phyloP scores from a whole-genome alignment of 139 green algal genomes.

The Ettlia oleoabundans region DNA sequence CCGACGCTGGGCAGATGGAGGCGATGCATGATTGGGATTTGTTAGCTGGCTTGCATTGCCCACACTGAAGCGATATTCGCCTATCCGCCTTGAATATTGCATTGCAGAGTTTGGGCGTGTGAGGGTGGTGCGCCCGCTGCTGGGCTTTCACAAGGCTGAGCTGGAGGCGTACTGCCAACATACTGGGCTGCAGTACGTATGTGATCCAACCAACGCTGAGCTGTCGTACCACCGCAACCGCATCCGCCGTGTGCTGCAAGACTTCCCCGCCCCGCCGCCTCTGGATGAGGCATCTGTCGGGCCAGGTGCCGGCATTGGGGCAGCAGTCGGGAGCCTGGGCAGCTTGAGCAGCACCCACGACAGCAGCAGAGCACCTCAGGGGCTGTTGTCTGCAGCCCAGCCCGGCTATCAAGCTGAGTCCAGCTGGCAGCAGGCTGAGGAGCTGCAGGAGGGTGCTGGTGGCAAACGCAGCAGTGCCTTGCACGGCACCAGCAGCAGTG shows the following conservation, averaged over 20 bases:
- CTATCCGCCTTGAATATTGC: too few species aligned
- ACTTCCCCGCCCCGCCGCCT: background rate
- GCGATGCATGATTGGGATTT: too few species aligned
- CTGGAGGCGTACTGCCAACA: slow-evolving; percentile 45
- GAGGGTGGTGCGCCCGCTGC: slow-evolving; percentile 45
- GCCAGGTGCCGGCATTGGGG: background rate
- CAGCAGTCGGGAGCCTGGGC: background rate
- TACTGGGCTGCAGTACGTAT: slow-evolving; percentile 15
- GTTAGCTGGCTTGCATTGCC: too few species aligned
- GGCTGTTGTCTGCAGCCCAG: too few species aligned
- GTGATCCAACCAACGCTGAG: slow-evolving; percentile 37
- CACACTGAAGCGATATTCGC: too few species aligned
- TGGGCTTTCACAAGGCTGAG: slow-evolving; percentile 45
- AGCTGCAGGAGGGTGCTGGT: background rate
- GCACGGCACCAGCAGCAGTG: background rate
- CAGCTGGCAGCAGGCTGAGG: background rate
- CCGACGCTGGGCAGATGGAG: too few species aligned
- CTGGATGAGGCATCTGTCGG: background rate
- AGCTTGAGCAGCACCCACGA: too few species aligned
- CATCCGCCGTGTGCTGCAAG: slow-evolving; percentile 21
- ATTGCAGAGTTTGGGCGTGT: slow-evolving; percentile 17
- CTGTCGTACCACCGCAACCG: slow-evolving; percentile 28
- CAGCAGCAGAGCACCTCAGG: too few species aligned
- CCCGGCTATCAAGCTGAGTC: background rate
- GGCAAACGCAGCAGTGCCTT: background rate